Base-by-base conservation (phyloP, 2,329 filamentous ascomycete species). In the Phialophora macrospora region DNA sequence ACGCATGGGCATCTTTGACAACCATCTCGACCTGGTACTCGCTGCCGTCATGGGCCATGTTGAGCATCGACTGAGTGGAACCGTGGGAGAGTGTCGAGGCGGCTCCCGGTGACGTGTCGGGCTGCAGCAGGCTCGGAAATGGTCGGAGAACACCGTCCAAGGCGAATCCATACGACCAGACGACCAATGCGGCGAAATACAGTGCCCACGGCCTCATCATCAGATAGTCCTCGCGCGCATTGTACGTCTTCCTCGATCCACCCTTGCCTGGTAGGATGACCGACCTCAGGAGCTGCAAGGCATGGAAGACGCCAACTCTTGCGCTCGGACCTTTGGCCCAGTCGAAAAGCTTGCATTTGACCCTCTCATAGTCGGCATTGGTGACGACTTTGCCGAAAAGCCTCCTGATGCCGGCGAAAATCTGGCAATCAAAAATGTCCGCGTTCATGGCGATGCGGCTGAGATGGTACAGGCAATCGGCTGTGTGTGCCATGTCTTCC, bases 391-490 rank as follows among this genome's bases (percentile, higher is more conserved):
- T 88, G 22, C 95, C 94, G 7, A 98, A 86, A 2, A 97, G 84
- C 32, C 93, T 85, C 72, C 89, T 91, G 1, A 93, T 92, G 9
- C 93, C 88, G 4, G 94, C 95, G 76, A 95, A 97, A 70, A 97
- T 96, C 78, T 97, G 94, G 73, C 93, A 93, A 76, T 98, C 93
- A 22, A 96, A 91, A 63, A 98, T 92, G 74, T 98, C 94, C 24
- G 96, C 92, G 74, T 98, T 92, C 87, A 96, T 97, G 3, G 93
- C 92, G 92, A 99, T 97, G 76, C 98, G 94, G 0, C 95, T 95
- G 11, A 99, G 82, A 73, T 96, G 92, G 75, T 98, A 93, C 48
- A 98, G 82, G 28, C 97, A 93, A 1, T 90, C 94, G 26, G 92
- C 87, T 68, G 90, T 92, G 75, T 97, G 92, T 71, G 94, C 93